Conservation (phyloP, 345 rosid species). For the Cardamine chenopodiifolia region DNA sequence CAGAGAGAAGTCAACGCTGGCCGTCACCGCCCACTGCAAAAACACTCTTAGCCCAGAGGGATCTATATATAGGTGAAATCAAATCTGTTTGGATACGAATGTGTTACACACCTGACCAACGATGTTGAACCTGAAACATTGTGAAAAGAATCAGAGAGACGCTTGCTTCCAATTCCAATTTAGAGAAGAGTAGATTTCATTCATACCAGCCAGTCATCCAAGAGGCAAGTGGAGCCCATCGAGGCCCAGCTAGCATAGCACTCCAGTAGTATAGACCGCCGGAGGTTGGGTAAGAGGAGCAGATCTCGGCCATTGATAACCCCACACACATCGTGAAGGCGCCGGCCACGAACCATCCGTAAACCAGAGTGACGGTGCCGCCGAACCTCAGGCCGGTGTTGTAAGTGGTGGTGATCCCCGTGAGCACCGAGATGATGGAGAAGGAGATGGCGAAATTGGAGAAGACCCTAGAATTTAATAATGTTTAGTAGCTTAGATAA, state of each 20-base stretch:
- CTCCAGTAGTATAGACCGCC: conserved; percentile 99
- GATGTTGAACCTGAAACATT: conserved; percentile 86
- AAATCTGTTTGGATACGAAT: background rate
- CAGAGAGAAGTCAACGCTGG: conserved; percentile 46
- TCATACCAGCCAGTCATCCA: conserved; percentile 94
- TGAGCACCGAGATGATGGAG: conserved; percentile 84
- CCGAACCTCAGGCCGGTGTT: conserved; percentile 79
- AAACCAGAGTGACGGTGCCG: conserved; percentile 74
- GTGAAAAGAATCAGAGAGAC: conserved; percentile 36
- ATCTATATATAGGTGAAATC: background rate
- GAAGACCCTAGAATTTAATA: conserved; percentile 63
- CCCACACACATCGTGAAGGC: conserved; percentile 86
- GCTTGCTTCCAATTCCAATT: background rate
- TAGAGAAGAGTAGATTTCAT: background rate
- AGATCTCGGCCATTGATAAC: conserved; percentile 90
- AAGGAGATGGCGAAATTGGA: conserved; percentile 95
- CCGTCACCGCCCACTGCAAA: conserved; percentile 83
- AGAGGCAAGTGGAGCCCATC: conserved; percentile 94
- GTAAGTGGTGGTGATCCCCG: conserved; percentile 92
- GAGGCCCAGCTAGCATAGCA: conserved; percentile 89
- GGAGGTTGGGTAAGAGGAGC: conserved; percentile 94
- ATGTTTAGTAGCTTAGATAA: background rate
- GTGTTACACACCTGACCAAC: conserved; percentile 55
- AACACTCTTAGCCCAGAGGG: background rate
- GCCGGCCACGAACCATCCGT: conserved; percentile 92